Percentiles rank a stretch among this genome's conserved stretches.
These are phyloP conservation scores for Phytophthora sansomeana DNA, from an alignment of 352 stramenopile species.

Conservation along the genomic window DNA sequence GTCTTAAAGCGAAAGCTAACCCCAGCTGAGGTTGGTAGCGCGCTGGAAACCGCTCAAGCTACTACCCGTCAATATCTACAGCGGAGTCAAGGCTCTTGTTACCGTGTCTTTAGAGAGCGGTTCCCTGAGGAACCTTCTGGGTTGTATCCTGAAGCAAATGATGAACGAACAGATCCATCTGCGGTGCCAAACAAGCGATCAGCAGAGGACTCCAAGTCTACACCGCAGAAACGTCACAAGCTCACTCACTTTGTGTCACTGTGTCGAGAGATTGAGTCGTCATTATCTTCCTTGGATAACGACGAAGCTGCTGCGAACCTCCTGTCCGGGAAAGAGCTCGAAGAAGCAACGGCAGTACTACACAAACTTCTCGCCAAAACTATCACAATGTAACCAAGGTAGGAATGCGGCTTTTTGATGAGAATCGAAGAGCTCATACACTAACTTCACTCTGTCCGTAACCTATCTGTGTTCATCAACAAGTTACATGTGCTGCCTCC, in stretches of 20 bases:
- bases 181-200: constrained; percentile 23
- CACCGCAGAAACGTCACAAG: constrained; percentile 36
- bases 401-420: constrained; percentile 5
- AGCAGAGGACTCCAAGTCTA: constrained; percentile 7
- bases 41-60: constrained; percentile 19
- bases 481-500: constrained; percentile 17
- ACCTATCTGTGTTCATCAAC: constrained; percentile 5
- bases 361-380: constrained; percentile 53
- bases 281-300: constrained; percentile 36
- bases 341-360: constrained; percentile 54
- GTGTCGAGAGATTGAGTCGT: constrained; percentile 59
- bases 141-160: constrained; percentile 18
- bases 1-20: constrained; percentile 28
- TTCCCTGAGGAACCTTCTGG: constrained; percentile 39
- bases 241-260: constrained; percentile 40
- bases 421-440: constrained; percentile 5
- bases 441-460: constrained; percentile 18
- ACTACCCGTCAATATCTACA: constrained; percentile 18
- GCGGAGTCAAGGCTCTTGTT: constrained; percentile 1
- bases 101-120: constrained; percentile 23
- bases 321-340: constrained; percentile 55
- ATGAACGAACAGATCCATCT: neutral
- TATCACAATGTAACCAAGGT: constrained; percentile 26
- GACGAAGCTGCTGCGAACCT: constrained; percentile 36
- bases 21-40: constrained; percentile 19